These are phyloP conservation scores for Beauveria pseudobassiana DNA, from an alignment of 2,329 filamentous ascomycete genomes.

Conservation along the genomic window DNA sequence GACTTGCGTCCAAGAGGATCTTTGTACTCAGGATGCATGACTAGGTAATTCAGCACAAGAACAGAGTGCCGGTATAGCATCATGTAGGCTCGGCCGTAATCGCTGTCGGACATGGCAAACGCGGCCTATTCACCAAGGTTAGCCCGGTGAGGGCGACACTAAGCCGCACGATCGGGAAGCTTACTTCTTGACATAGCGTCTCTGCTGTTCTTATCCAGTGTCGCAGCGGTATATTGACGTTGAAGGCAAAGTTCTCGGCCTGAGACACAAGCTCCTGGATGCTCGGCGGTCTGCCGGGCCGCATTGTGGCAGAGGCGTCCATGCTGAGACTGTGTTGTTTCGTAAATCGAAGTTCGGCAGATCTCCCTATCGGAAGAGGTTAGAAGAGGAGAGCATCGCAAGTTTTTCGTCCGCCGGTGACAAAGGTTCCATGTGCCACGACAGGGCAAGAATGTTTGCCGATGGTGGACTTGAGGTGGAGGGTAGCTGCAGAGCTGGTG, in stretches of 20 bases:
- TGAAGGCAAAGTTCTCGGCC: slow-evolving; percentile 76
- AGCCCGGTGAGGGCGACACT: background rate
- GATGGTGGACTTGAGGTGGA: slow-evolving; percentile 10
- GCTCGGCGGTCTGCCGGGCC: slow-evolving; percentile 49
- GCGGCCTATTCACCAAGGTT: slow-evolving; percentile 51
- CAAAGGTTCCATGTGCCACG: background rate
- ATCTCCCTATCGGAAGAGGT: slow-evolving; percentile 4
- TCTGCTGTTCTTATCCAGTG: slow-evolving; percentile 78
- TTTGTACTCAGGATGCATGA: slow-evolving; percentile 67
- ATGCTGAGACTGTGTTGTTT: slow-evolving; percentile 14
- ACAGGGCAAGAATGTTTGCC: slow-evolving; percentile 1
- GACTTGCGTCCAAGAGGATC: slow-evolving; percentile 56
- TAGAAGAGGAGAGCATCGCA: background rate
- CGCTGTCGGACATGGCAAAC: slow-evolving; percentile 78
- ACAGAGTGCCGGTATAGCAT: slow-evolving; percentile 84
- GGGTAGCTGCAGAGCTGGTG: slow-evolving; percentile 9
- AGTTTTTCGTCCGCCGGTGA: background rate
- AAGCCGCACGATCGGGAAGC: slow-evolving; percentile 16
- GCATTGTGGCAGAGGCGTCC: slow-evolving; percentile 22
- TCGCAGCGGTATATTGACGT: slow-evolving; percentile 65
- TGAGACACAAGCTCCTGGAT: slow-evolving; percentile 69
- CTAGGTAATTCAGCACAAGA: slow-evolving; percentile 70
- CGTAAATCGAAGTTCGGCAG: background rate
- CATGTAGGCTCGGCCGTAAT: slow-evolving; percentile 82
- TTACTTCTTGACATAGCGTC: slow-evolving; percentile 72